Conservation (phyloP, 352 stramenopile genomes). For the Pythium plurisporium region DNA sequence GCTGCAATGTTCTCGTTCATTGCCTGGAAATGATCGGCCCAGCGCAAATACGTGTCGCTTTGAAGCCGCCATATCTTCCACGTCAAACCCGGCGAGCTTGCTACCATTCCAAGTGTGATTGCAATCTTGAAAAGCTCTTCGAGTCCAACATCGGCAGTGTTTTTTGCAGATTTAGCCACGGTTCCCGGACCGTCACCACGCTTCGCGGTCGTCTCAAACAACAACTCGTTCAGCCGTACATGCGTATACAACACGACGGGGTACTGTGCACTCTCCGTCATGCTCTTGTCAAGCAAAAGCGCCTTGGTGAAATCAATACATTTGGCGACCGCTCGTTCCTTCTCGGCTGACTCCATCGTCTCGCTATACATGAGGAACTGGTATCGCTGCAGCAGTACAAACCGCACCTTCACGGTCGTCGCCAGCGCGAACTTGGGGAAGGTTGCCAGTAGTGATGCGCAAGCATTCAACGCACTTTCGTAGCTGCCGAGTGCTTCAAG, state of each 20-base stretch:
- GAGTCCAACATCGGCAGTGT: slow-evolving; percentile 37
- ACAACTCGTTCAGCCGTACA: slow-evolving; percentile 50
- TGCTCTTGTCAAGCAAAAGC: slow-evolving; percentile 37
- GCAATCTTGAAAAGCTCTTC: slow-evolving; percentile 43
- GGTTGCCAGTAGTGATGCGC: slow-evolving; percentile 42
- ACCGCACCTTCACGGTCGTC: slow-evolving; percentile 39
- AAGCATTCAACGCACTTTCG: slow-evolving; percentile 39
- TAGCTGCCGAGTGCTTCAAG: slow-evolving; percentile 51
- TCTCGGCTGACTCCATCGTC: slow-evolving; percentile 14
- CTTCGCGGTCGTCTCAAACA: slow-evolving; percentile 23
- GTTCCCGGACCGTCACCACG: neutral
- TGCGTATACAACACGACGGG: slow-evolving; percentile 61
- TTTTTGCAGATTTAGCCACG: slow-evolving; percentile 17
- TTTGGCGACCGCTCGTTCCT: slow-evolving; percentile 32
- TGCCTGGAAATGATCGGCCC: slow-evolving; percentile 45
- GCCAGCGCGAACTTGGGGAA: slow-evolving; percentile 46
- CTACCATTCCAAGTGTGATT: neutral
- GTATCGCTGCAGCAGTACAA: slow-evolving; percentile 54
- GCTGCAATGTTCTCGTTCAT: slow-evolving; percentile 43
- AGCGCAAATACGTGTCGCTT: slow-evolving; percentile 41
- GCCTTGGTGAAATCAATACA: slow-evolving; percentile 51
- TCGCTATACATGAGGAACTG: slow-evolving; percentile 31
- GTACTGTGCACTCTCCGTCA: slow-evolving; percentile 30
- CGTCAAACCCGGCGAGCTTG: slow-evolving; percentile 12
- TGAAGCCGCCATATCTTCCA: slow-evolving; percentile 37